phyloP scores from a whole-genome alignment of 768 basidiomycete genomes.

The Leccinum aurantiacum region DNA sequence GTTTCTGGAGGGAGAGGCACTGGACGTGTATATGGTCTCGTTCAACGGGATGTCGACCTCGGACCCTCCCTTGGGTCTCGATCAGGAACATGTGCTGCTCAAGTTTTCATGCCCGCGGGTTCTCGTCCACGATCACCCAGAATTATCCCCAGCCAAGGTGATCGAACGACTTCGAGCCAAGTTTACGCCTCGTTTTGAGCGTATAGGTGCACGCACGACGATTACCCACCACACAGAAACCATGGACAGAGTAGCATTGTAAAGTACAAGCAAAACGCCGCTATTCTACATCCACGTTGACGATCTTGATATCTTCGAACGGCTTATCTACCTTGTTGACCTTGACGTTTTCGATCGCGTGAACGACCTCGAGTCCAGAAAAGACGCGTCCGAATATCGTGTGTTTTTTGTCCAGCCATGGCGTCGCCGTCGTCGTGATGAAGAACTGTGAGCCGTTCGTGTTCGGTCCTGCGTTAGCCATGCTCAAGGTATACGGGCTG shows the following conservation, averaged over 20 bases:
- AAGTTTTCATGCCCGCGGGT: conserved; percentile 57
- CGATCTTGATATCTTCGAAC: conserved; percentile 90
- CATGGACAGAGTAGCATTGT: conserved; percentile 50
- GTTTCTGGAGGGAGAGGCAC: conserved; percentile 45
- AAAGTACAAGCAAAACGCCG: conserved; percentile 13
- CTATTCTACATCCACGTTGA: conserved; percentile 74
- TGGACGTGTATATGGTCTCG: conserved; percentile 50
- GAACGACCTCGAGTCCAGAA: conserved; percentile 86
- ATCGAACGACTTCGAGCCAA: conserved; percentile 32
- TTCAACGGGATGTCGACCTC: conserved; percentile 5
- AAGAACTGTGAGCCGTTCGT: conserved; percentile 99
- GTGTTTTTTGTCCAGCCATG: conserved; percentile 90
- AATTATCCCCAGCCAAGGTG: conserved; percentile 26
- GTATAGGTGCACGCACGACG: conserved; percentile 18
- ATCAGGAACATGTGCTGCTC: conserved; percentile 39
- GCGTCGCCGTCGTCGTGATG: conserved; percentile 92
- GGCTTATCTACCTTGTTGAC: conserved; percentile 85
- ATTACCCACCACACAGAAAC: conserved; percentile 38
- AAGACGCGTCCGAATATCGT: conserved; percentile 91
- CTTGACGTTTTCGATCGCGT: conserved; percentile 89
- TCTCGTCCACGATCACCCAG: conserved; percentile 14
- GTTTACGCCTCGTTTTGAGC: conserved; percentile 36
- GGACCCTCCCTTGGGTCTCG: not conserved
- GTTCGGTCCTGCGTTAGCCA: conserved; percentile 88
- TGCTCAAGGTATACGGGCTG: conserved; percentile 93